Evolutionary conservation across 129 eudicot species (phyloP), one percentile per base, ranked within the genome.

Genomic region (Mikania micrantha): DNA sequence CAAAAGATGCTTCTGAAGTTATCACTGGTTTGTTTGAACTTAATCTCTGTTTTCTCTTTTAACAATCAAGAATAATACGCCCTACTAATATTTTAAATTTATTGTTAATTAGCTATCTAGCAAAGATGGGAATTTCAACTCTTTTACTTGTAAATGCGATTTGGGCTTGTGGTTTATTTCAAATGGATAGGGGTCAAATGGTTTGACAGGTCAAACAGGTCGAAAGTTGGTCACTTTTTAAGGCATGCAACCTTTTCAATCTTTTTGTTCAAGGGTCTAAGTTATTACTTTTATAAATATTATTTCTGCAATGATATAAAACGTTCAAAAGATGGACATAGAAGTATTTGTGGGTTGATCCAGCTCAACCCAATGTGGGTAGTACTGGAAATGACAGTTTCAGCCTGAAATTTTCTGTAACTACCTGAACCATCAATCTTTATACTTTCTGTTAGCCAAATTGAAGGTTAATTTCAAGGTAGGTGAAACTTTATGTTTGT

Each of bases 1-100:
- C 95, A 47, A 94, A 89, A 81, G 99, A 89, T 81, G 95, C 93
- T 75, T 83, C 93, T 32, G 93, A 94, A 77, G 69, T 85, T 65
- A 52, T 94, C 56, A 93, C 81, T 79, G 99, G 99, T 88, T 72
- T 68, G 81, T 39, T 15, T 67, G 52, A 58, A 57, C 60, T 75
- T 44, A 21, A 27, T 56, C 42, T 3, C 13, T 60, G 35, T 10
- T 66, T 74, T 29, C 53, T 36, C 11, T 60, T 59, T 57, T 70
- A 15, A 12, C 19, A 68, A 34, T n/a, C 49, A 35, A 35, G 50
- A 52, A 7, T 13, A 40, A 36, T 56, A 56, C n/a, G n/a, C n/a
- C 20, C n/a, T 12, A 40, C 28, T 44, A 7, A 62, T 62, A 34
- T 19, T 49, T 9, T 49, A 49, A 49, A 19, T 21, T 52, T 19